Evolutionary conservation across 2,329 filamentous ascomycete species (phyloP).

Genomic region (Verruconis gallopava): DNA sequence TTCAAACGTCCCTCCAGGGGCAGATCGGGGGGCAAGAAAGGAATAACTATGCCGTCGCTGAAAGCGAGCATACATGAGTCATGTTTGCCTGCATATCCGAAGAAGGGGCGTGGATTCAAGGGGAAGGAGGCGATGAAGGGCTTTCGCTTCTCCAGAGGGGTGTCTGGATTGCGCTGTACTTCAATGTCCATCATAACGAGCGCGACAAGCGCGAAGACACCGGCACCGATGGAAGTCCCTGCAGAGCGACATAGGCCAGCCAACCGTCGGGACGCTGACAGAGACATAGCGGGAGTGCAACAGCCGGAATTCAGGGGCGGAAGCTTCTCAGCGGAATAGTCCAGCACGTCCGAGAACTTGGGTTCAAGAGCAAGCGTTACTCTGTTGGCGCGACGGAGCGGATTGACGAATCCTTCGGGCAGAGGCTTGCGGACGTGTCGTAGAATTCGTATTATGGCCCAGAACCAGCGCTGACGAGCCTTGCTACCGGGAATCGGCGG

Average conservation of each 20-base stretch:
- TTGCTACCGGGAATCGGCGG: constrained; percentile 24
- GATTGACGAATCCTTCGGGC: constrained; percentile 30
- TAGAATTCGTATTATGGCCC: constrained; percentile 32
- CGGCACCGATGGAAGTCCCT: constrained; percentile 29
- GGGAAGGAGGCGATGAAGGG: constrained; percentile 34
- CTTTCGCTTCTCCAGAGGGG: constrained; percentile 18
- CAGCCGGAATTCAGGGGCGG: constrained; percentile 27
- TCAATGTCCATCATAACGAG: constrained; percentile 35
- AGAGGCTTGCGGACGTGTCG: constrained; percentile 28
- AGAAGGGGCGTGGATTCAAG: constrained; percentile 33
- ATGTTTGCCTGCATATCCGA: constrained; percentile 24
- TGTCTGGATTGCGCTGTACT: constrained; percentile 20
- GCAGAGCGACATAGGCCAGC: constrained; percentile 26
- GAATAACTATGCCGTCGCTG: constrained; percentile 32
- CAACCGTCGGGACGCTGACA: constrained; percentile 21
- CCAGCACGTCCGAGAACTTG: constrained; percentile 24
- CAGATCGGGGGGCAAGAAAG: constrained; percentile 26
- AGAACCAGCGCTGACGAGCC: constrained; percentile 34
- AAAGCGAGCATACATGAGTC: constrained; percentile 36
- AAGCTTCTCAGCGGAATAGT: constrained; percentile 21
- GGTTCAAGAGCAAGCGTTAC: constrained; percentile 15
- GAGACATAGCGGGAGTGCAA: constrained; percentile 20
- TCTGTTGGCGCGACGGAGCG: constrained; percentile 20
- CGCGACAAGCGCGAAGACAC: constrained; percentile 33
- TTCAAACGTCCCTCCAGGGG: constrained; percentile 25